Evolutionary conservation across 495 filamentous ascomycete genomes (phyloP), one percentile per base, ranked within the genome.

Genomic region (Aspergillus sclerotioniger): DNA sequence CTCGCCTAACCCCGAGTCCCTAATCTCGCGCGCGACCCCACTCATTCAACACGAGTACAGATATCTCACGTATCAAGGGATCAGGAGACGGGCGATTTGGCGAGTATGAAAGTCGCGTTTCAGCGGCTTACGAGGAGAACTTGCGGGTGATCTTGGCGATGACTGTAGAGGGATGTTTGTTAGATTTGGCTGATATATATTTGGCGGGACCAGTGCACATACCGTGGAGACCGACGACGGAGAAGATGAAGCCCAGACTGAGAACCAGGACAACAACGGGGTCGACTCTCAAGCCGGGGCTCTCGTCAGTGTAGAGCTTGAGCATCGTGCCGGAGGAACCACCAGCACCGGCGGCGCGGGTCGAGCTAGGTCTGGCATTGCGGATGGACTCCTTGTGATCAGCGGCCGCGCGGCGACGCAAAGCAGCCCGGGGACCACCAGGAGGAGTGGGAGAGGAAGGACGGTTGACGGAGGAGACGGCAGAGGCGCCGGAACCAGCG

Each of bases 281-380:
- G 70, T 98, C 94, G 57, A 98, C 94, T 74, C 96, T 93, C 61
- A 98, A 76, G 58, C 94, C 94, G 56, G 95, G 93, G 61, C 87
- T 91, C 82, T 98, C 94, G 69, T 98, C 94, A 39, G 94, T 98
- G 83, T 98, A 98, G n/a, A 98, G 88, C 75, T 93, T 91, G 74
- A 98, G 84, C 94, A 98, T 98, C 46, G 94, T 98, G 72, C 91
- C 94, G 71, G 88, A 94, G 63, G 92, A 96, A 57, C 94, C 94
- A 58, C 94, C 94, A 9, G 95, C 94, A 60, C 95, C 94, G 15
- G 94, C 94, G 32, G 93, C 86, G 60, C 95, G 82, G 54, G 94
- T 98, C 71, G 90, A 93, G 71, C 85, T 88, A 28, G 94, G 94
- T 51, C 94, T 78, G 50, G 82, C 87, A 87, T 96, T 98, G 61